Evolutionary conservation across 2,329 filamentous ascomycete genomes (phyloP), one percentile per base, ranked within the genome.

Genomic region (Harringtonia aguacate): DNA sequence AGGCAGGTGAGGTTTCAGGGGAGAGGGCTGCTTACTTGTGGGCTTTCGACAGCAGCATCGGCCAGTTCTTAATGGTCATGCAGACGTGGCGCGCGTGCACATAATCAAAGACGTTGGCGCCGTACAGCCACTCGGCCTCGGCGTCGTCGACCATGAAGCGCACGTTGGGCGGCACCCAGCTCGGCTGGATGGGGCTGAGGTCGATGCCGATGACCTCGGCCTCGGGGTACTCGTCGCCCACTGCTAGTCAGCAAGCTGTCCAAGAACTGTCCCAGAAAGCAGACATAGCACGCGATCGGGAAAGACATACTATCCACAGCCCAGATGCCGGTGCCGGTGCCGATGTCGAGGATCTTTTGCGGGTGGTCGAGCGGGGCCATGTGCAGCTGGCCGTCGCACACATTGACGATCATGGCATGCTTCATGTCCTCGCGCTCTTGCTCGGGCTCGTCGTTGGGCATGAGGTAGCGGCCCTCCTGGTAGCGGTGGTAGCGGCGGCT

Each of bases 81-180:
- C 73, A 69, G 2, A 73, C 71, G 45, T 75, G 69, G 4, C 77
- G 66, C n/a, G 71, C 67, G 55, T 81, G 77, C 14, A 79, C 68
- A 47, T 74, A 77, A 53, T 81, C 76, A 47, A 75, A 79, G 20
- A 39, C 36, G 45, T 70, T 62, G 8, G 63, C 57, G 39, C 70
- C 72, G 45, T 72, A 65, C 45, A 72, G 66, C 14, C 68, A 68
- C 73, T 55, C 53, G 41, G 66, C 67, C 54, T 79, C 75, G 20
- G 73, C 65, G 48, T 52, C 47, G 44, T 52, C 50, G 35, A 52
- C 48, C 14, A 46, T 30, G 35, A 52, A 50, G 31, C 39, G 41
- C 33, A 52, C 50, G 28, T 49, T 52, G 37, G 48, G 46, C 27
- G 76, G 75, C 8, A 75, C 68, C 55, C 61, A 67, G 27, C 55